Base-by-base conservation (phyloP, 495 filamentous ascomycete species). In the Friedmanniomyces simplex region DNA sequence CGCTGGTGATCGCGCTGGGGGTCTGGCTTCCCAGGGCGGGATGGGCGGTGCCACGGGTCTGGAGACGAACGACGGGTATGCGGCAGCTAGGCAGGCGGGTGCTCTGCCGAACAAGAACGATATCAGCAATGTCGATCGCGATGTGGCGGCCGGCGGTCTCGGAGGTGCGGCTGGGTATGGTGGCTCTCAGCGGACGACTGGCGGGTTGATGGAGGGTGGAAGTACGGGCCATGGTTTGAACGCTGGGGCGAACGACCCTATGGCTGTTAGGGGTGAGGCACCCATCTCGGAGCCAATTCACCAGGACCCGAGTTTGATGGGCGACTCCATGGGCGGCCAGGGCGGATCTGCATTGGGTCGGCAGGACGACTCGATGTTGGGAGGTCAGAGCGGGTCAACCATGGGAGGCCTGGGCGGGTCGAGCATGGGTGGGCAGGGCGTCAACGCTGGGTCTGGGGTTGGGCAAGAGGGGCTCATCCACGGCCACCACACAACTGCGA, bases 81-180 rank as follows among this genome's bases (percentile, higher is more conserved):
- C 5, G 11, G 51, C 51, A 1, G 51, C 51, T 4, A 2, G 20
- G 13, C 51, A 54, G 18, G 51, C 51, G 11, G 51, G 51, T 11
- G 51, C 51, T 1, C 37, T 54, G 2, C 51, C 25, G 2, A 20
- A 43, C 26, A 4, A 28, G n/a, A 20, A 43, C 5, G 51, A 43
- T 54, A 54, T 54, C 18, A n/a, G 34, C n/a, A 26, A 43, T 4
- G 25, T 54, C 18, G 51, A 54, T 25, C 51, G 51, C 10, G 51
- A 25, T 3, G 34, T 25, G 18, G 51, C 6, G 2, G 34, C 51
- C 2, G 51, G 34, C n/a, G 51, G 32, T 21, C 5, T 25, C 3
- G 32, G 34, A 2, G 51, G 34, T 14, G 50, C 28, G 5, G 30
- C 32, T 20, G 30, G 16, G 11, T 21, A 30, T 5, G 46, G 46